Percentiles rank a stretch among this genome's conserved stretches.
Evolutionary conservation across 768 basidiomycete species (phyloP).

Genomic region (Collybiopsis confluens): DNA sequence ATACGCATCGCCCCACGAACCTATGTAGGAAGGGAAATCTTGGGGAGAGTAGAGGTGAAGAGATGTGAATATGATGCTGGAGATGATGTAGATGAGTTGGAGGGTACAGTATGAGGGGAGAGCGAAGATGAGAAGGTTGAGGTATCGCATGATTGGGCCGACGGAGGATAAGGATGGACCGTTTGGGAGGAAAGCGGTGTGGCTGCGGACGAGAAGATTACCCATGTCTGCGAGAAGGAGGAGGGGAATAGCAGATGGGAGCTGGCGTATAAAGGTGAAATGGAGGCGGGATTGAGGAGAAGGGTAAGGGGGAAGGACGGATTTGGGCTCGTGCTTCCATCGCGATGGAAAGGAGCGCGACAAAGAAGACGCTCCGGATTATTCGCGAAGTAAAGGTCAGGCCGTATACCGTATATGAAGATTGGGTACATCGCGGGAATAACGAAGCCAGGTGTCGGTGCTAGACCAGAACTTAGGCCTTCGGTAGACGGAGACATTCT

Average conservation of each 20-base stretch:
- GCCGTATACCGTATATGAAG: neutral
- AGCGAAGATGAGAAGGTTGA: constrained; percentile 20
- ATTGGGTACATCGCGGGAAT: neutral
- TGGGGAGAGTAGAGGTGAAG: constrained; percentile 17
- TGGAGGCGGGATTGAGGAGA: constrained; percentile 10
- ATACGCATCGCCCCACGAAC: neutral
- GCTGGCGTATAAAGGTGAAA: constrained; percentile 19
- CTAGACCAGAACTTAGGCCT: no score
- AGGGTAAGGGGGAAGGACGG: constrained; percentile 16
- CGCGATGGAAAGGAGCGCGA: neutral
- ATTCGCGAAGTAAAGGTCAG: neutral
- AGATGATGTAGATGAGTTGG: constrained; percentile 9
- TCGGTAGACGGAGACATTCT: no score
- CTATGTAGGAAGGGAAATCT: constrained; percentile 12
- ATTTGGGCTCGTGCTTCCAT: constrained; percentile 26
- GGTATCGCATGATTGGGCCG: constrained; percentile 11
- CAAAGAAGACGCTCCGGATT: neutral
- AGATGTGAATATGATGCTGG: constrained; percentile 9
- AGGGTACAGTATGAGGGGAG: constrained; percentile 15
- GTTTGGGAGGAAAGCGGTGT: constrained; percentile 11
- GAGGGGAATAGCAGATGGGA: constrained; percentile 10
- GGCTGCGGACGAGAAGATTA: constrained; percentile 9
- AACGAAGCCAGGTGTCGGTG: neutral
- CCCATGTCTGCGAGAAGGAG: constrained; percentile 14
- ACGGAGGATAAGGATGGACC: constrained; percentile 12